phyloP scores from a whole-genome alignment of 2,329 filamentous ascomycete genomes.

The Sporothrix protearum region DNA sequence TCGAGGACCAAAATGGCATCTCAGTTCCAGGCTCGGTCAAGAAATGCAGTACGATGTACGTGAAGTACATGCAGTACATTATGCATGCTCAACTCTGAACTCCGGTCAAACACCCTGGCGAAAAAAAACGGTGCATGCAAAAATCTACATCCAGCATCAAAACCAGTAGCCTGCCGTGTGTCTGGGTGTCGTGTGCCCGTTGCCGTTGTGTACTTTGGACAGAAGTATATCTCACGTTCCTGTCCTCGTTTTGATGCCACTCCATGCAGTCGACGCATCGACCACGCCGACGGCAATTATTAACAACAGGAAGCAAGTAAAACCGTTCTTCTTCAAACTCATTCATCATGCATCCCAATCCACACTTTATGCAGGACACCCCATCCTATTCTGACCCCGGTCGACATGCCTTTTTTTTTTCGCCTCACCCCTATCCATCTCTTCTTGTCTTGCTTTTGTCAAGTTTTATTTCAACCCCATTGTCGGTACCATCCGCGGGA shows the following conservation, averaged over 20 bases:
- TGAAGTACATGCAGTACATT: background rate
- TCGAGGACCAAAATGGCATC: background rate
- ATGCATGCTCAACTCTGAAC: background rate
- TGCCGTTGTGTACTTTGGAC: background rate
- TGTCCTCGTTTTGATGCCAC: background rate
- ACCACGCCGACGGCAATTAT: background rate
- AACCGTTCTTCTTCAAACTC: background rate
- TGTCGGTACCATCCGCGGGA: background rate
- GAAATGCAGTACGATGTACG: no score
- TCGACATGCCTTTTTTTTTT: background rate
- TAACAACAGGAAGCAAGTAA: background rate
- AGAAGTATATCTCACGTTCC: background rate
- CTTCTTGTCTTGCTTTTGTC: background rate
- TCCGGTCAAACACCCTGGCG: background rate
- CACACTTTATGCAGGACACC: background rate
- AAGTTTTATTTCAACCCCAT: background rate
- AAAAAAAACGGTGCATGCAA: background rate
- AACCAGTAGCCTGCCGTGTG: slow-evolving; percentile 1
- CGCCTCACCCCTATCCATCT: background rate
- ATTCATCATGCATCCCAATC: slow-evolving; percentile 9
- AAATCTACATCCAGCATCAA: background rate
- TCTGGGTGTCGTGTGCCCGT: slow-evolving; percentile 3
- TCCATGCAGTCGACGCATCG: background rate
- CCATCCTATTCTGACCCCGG: background rate
- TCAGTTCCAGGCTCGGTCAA: background rate